Evolutionary conservation across 208 protist species (phyloP), one percentile per base, ranked within the genome.

Genomic region (Phytomonas serpens): DNA sequence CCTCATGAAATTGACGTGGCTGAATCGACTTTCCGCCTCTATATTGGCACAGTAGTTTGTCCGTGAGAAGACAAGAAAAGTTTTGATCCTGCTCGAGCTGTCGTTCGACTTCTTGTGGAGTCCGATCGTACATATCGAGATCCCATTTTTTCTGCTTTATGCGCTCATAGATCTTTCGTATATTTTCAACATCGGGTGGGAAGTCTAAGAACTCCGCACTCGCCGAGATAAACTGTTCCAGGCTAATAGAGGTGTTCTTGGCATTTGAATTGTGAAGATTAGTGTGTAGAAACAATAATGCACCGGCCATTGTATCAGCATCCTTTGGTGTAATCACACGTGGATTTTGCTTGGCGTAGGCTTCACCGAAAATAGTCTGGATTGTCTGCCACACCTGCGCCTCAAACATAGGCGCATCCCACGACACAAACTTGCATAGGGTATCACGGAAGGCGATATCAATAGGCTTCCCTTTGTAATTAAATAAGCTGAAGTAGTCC

Each of bases 401-500:
- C 84, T 96, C 90, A 67, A 96, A 93, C 76, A 89, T 89, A n/a
- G 90, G 90, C 0, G 88, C 79, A 36, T 92, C 86, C 87, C 88
- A 96, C 30, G 88, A 93, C 80, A 96, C 89, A 64, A 96, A 96
- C 72, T 84, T 78, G 77, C 88, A 93, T 9, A 88, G 92, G 13
- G 90, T 93, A 80, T 96, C 88, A 19, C 90, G 86, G 68, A 96
- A 73, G 27, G 90, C 90, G 40, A 92, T 73, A 70, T 96, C 90
- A 61, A 96, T 87, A n/a, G 90, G 82, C 27, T 91, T 79, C 68
- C 74, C 79, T 13, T 36, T 71, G 78, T 93, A 93, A 64, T 75
- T 34, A 73, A 96, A 96, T 33, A 84, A 73, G n/a, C 84, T 81
- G 16, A 96, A 68, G 67, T 93, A 96, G 52, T 91, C 86, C 19